Evolutionary conservation across 1,139 yeast species (phyloP), one percentile per base, ranked within the genome.

Genomic region (Debaryomyces sp.): DNA sequence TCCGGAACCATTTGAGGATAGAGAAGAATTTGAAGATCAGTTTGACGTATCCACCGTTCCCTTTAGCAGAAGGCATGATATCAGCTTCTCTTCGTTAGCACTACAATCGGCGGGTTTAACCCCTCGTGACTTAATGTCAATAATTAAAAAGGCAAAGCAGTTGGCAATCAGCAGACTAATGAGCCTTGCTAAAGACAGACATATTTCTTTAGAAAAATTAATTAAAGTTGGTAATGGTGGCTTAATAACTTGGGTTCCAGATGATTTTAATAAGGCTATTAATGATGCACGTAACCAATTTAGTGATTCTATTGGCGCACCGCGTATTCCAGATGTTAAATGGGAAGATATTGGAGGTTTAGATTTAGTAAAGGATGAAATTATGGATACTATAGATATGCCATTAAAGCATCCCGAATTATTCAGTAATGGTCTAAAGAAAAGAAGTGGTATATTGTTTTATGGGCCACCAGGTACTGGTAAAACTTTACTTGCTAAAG

Each of bases 391-490:
- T 0, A 92, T 94, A 53, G 98, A 94, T 59, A 83, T 91, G 90
- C 99, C 98, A 2, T 74, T 94, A 60, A 90, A 89, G 61, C 92
- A 89, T 65, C 98, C 98, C 0, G 96, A 91, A 57, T 72, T 92
- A 48, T 92, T 92, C 67, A 81, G 84, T 47, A 85, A 85, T 48
- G 98, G 98, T 1, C 81, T 94, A 62, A 92, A 94, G 66, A 92
- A 94, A 64, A 78, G 98, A 66, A 87, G 96, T 63, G 99, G 99
- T 50, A 89, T 94, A 36, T 71, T 94, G 54, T 91, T 94, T 63
- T 94, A 94, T 67, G 99, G 99, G 0, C 98, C 98, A 0, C 99
- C 99, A 0, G 99, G 99, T 24, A 94, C 98, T 0, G 99, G 99
- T 58, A 94, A 94, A 63, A 94, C 99, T 0, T 75, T 94, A 39